Conservation (phyloP, 2,329 filamentous ascomycete species). For the Botryotinia narcissicola region DNA sequence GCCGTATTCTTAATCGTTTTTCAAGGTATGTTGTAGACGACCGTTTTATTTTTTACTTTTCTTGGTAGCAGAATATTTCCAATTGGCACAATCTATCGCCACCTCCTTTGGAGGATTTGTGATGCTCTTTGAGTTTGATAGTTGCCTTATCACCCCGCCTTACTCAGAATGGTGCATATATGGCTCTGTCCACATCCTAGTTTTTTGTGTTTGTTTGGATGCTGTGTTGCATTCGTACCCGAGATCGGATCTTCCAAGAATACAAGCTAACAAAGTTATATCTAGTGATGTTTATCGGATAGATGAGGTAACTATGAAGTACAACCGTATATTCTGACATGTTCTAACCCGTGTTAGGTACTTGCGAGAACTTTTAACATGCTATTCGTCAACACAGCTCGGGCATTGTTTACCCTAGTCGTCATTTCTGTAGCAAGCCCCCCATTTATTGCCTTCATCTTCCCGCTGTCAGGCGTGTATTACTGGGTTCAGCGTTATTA, state of each 20-base stretch:
- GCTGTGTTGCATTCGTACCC: slow-evolving; percentile 9
- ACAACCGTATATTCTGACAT: slow-evolving; percentile 17
- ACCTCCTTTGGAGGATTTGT: neutral
- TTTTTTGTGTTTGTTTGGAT: neutral
- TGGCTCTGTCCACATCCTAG: slow-evolving; percentile 16
- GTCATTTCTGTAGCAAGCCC: slow-evolving; percentile 83
- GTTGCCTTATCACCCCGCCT: neutral
- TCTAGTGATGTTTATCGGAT: slow-evolving; percentile 52
- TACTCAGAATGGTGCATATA: slow-evolving; percentile 3
- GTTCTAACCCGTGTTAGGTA: slow-evolving; percentile 80
- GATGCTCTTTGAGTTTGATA: neutral
- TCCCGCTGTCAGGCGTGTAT: slow-evolving; percentile 79
- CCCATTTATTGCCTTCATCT: slow-evolving; percentile 72
- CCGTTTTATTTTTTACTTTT: neutral
- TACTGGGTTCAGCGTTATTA: slow-evolving; percentile 97
- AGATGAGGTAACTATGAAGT: slow-evolving; percentile 34
- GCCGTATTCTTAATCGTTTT: slow-evolving; percentile 95
- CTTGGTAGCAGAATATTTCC: neutral
- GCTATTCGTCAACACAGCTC: slow-evolving; percentile 75
- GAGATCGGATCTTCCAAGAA: slow-evolving; percentile 3
- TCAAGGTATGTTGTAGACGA: slow-evolving; percentile 62
- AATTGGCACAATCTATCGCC: neutral
- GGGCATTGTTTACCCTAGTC: slow-evolving; percentile 77
- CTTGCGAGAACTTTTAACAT: slow-evolving; percentile 97
- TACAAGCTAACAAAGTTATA: slow-evolving; percentile 12